Evolutionary conservation across 1,139 yeast genomes (phyloP).

Genomic region (Spencermartinsiella ligniputridi): DNA sequence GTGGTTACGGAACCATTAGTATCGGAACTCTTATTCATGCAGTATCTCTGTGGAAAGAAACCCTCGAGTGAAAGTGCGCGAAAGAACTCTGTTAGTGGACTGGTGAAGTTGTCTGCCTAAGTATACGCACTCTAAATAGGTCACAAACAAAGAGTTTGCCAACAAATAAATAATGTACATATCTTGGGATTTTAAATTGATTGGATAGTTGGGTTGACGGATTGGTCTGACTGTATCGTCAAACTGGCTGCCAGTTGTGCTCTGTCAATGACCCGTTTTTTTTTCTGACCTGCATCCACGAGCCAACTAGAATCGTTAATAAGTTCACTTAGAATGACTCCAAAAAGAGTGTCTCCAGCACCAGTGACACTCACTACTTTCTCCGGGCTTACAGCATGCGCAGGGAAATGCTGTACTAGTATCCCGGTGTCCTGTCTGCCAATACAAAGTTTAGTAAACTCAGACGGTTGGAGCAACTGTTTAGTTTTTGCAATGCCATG

Average conservation of each 20-base stretch:
- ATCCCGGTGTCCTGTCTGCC: constrained; percentile 40
- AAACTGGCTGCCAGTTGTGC: constrained; percentile 56
- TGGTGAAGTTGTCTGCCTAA: constrained; percentile 4
- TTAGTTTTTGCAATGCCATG: constrained; percentile 20
- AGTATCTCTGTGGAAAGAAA: constrained; percentile 54
- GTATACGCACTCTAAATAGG: neutral
- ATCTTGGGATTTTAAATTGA: constrained; percentile 6
- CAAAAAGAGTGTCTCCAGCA: constrained; percentile 65
- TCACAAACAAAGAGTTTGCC: neutral
- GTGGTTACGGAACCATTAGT: constrained; percentile 39
- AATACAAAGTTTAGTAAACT: constrained; percentile 3
- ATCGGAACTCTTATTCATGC: constrained; percentile 51
- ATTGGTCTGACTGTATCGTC: constrained; percentile 37
- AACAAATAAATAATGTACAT: neutral
- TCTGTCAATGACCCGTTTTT: constrained; percentile 34
- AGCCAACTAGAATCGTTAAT: constrained; percentile 26
- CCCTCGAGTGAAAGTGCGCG: constrained; percentile 50
- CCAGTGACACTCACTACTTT: constrained; percentile 53
- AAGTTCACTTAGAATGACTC: constrained; percentile 42
- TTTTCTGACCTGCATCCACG: constrained; percentile 25
- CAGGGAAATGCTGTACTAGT: constrained; percentile 58
- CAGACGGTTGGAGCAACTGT: neutral
- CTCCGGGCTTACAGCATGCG: constrained; percentile 26
- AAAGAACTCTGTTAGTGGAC: constrained; percentile 15
- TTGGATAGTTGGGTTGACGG: constrained; percentile 27